Evolutionary conservation across 2,329 filamentous ascomycete genomes (phyloP).

Genomic region (Epicoccum nigrum): DNA sequence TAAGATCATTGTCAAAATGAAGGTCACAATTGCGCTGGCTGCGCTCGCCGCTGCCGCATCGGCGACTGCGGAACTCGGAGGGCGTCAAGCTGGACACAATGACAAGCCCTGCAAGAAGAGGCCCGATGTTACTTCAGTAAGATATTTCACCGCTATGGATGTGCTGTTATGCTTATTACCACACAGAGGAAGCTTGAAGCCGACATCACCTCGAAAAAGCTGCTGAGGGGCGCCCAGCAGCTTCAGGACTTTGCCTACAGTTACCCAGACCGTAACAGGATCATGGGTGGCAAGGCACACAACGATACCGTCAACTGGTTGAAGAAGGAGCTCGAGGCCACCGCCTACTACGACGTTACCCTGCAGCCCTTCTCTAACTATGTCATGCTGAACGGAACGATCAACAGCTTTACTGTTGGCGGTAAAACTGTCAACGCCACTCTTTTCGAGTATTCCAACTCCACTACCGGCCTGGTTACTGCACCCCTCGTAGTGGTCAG

Average conservation of each 20-base stretch:
- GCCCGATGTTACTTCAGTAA: constrained; percentile 33
- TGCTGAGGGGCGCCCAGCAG: constrained; percentile 37
- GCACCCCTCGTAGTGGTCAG: constrained; percentile 34
- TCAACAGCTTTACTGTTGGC: constrained; percentile 29
- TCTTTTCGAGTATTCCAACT: constrained; percentile 36
- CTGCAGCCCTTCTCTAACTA: constrained; percentile 36
- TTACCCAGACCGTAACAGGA: constrained; percentile 45
- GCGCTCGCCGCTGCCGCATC: constrained; percentile 29
- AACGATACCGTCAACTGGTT: constrained; percentile 50
- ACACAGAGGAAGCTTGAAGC: constrained; percentile 35
- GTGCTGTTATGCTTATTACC: constrained; percentile 11
- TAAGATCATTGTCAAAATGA: constrained; percentile 25
- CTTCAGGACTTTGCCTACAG: constrained; percentile 49
- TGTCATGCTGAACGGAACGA: constrained; percentile 29
- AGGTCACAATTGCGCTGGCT: constrained; percentile 28
- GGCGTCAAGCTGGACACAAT: constrained; percentile 20
- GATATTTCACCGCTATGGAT: background rate
- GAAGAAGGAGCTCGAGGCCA: constrained; percentile 36
- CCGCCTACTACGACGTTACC: constrained; percentile 47
- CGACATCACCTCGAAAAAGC: constrained; percentile 33
- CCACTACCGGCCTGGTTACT: constrained; percentile 29
- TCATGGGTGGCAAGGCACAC: constrained; percentile 47
- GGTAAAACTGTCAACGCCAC: constrained; percentile 18
- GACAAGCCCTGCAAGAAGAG: constrained; percentile 23
- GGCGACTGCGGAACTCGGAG: constrained; percentile 19